Evolutionary conservation across 2,329 filamentous ascomycete species (phyloP).

Genomic region (Neofusicoccum laricinum): DNA sequence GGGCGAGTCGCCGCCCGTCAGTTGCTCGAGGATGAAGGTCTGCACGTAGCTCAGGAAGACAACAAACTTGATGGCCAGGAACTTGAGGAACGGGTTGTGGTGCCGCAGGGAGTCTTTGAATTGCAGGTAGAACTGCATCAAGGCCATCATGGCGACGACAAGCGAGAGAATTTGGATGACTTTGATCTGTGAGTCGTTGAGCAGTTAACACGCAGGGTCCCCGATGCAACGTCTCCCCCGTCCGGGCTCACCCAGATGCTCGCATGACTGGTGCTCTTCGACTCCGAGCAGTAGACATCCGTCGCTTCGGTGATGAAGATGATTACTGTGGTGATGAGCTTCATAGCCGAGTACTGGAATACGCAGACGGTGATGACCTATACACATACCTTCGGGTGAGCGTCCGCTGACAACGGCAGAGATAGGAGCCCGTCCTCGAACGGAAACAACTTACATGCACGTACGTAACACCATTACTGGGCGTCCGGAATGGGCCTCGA

Average conservation of each 20-base stretch:
- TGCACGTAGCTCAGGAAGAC: constrained; percentile 88
- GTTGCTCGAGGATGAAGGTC: constrained; percentile 44
- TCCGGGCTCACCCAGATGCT: background rate
- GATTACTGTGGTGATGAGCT: constrained; percentile 71
- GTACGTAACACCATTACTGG: constrained; percentile 74
- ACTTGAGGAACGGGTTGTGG: constrained; percentile 70
- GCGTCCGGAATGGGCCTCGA: constrained; percentile 63
- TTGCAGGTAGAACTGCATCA: constrained; percentile 79
- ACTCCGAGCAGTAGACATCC: constrained; percentile 70
- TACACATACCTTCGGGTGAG: too few species aligned
- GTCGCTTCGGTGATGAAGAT: constrained; percentile 68
- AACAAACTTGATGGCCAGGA: constrained; percentile 80
- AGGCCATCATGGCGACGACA: constrained; percentile 75
- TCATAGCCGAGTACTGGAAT: constrained; percentile 77
- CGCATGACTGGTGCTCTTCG: constrained; percentile 27
- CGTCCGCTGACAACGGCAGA: too few species aligned
- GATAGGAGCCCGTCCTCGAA: too few species aligned
- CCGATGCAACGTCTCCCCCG: background rate
- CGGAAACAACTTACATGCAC: constrained; percentile 59
- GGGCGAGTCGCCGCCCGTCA: background rate
- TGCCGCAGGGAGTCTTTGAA: constrained; percentile 62
- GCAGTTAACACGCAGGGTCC: too few species aligned
- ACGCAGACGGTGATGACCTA: constrained; percentile 70
- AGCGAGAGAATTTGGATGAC: constrained; percentile 67
- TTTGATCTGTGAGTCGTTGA: constrained; percentile 63